Percentiles rank a stretch among this genome's conserved stretches.
Evolutionary conservation across 441 rosid species (phyloP).

Genomic region (Bocquillonia castaneifolia): DNA sequence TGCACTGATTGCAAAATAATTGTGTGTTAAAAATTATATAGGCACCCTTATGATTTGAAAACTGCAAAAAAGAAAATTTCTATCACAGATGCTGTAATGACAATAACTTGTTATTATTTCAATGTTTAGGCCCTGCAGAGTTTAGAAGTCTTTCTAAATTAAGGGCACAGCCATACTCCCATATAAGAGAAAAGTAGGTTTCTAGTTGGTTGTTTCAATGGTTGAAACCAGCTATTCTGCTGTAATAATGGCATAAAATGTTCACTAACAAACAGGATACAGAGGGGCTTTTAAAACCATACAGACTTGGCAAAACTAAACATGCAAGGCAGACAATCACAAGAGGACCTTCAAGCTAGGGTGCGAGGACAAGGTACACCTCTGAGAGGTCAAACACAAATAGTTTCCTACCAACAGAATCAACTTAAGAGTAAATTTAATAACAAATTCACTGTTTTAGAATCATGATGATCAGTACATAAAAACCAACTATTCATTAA

Average conservation of each 20-base stretch:
- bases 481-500: not conserved
- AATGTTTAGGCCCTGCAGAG: no score
- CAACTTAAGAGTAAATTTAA: not conserved
- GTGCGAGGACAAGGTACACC: not conserved
- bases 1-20: not conserved
- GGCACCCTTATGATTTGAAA: not conserved
- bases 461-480: not conserved
- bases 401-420: not conserved
- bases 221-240: not conserved
- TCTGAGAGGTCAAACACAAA: not conserved
- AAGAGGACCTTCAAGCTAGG: not conserved
- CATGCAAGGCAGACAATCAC: not conserved
- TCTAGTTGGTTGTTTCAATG: not conserved
- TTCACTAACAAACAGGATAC: not conserved
- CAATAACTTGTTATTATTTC: no score
- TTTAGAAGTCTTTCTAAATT: no score
- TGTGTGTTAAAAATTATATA: not conserved
- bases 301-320: not conserved
- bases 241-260: not conserved
- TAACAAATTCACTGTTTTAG: not conserved
- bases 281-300: no score
- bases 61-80: not conserved
- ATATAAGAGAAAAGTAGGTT: no score
- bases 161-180: no score
- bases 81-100: not conserved